Evolutionary conservation across 306 rosid species (phyloP).

Genomic region (Hylodesmum podocarpum): DNA sequence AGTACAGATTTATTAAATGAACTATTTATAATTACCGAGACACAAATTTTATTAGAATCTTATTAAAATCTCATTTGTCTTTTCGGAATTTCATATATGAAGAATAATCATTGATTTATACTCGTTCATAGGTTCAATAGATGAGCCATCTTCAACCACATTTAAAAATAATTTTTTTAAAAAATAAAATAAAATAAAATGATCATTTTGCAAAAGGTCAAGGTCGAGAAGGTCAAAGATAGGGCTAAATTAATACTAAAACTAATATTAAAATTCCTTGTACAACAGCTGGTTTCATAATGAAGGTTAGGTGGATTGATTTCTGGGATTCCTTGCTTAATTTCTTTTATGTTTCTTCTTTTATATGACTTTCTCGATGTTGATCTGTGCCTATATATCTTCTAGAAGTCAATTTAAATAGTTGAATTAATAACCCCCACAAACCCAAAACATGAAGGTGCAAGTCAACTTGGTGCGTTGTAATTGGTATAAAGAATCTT

Average conservation of each 20-base stretch:
- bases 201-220: not conserved
- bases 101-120: too few relatives aligned
- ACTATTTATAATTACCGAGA: too few relatives aligned
- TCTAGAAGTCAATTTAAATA: not conserved
- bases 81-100: too few relatives aligned
- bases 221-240: conserved; percentile 9
- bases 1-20: too few relatives aligned
- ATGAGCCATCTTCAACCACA: not conserved
- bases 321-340: not conserved
- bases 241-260: not conserved
- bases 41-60: too few relatives aligned
- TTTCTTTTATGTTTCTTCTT: not conserved
- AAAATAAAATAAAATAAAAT: not conserved
- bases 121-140: too few relatives aligned
- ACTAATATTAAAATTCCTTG: not conserved
- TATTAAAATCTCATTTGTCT: too few relatives aligned
- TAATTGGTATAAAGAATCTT: not conserved
- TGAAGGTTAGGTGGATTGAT: not conserved
- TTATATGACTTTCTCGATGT: not conserved
- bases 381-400: not conserved
- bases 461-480: conserved; percentile 6
- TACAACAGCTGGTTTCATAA: not conserved
- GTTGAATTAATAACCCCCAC: not conserved
- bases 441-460: not conserved
- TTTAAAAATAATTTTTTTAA: not conserved